Conservation (phyloP, 2,329 filamentous ascomycete species). For the Ilyonectria destructans region DNA sequence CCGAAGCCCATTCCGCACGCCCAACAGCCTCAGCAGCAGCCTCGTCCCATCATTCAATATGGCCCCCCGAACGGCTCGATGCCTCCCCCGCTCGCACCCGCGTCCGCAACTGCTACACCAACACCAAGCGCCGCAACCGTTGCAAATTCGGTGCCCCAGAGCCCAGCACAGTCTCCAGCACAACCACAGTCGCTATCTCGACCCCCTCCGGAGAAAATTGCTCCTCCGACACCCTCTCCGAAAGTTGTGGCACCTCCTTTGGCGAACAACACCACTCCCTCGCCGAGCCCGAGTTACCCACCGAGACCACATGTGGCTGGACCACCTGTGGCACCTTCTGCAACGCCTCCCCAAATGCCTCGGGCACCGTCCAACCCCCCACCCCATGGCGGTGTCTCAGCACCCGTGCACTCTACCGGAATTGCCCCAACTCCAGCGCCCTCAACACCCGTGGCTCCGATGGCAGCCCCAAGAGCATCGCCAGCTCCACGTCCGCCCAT, state of each 20-base stretch:
- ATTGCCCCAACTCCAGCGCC: slow-evolving; percentile 49
- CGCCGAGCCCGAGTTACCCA: slow-evolving; percentile 41
- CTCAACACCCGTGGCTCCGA: slow-evolving; percentile 46
- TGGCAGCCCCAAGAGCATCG: slow-evolving; percentile 44
- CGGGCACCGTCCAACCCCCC: slow-evolving; percentile 45
- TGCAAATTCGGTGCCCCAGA: slow-evolving; percentile 39
- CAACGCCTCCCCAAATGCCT: slow-evolving; percentile 41
- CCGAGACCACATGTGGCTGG: slow-evolving; percentile 36
- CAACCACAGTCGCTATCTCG: slow-evolving; percentile 39
- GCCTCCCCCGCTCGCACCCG: slow-evolving; percentile 66
- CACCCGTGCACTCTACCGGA: slow-evolving; percentile 38
- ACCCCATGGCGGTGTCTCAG: slow-evolving; percentile 21
- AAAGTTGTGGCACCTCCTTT: slow-evolving; percentile 38
- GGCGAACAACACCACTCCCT: slow-evolving; percentile 34
- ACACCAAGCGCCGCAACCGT: slow-evolving; percentile 38
- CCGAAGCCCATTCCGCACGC: slow-evolving; percentile 56
- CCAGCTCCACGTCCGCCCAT: slow-evolving; percentile 45
- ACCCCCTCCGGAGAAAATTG: slow-evolving; percentile 33
- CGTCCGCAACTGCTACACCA: slow-evolving; percentile 47
- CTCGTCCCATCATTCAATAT: slow-evolving; percentile 76
- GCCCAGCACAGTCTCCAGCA: slow-evolving; percentile 39
- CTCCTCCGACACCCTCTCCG: slow-evolving; percentile 32
- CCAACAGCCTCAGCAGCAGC: slow-evolving; percentile 48
- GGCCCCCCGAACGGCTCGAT: slow-evolving; percentile 76
- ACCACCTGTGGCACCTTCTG: slow-evolving; percentile 40